phyloP scores from a whole-genome alignment of 805 yeast genomes.

The Grigorovia humatica region DNA sequence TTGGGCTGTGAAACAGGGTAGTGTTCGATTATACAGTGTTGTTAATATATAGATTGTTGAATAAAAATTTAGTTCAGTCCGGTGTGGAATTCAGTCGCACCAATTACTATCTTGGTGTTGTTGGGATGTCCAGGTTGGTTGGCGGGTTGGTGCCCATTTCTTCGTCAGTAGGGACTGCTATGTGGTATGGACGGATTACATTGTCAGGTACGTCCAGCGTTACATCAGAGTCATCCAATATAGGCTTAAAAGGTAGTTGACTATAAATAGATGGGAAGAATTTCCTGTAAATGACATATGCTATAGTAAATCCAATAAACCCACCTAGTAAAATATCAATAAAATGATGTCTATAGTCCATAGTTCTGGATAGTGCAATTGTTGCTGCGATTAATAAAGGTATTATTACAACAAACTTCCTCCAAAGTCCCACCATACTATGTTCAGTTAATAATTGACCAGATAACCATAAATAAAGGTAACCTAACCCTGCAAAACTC shows the following conservation, averaged over 20 bases:
- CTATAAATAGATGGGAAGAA: conserved; percentile 32
- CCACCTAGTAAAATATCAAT: conserved; percentile 73
- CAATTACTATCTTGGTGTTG: not conserved
- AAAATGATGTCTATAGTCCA: conserved; percentile 91
- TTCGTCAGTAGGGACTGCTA: conserved; percentile 12
- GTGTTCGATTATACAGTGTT: not conserved
- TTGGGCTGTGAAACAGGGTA: no score
- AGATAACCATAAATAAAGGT: conserved; percentile 50
- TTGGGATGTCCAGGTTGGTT: not conserved
- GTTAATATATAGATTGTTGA: not conserved
- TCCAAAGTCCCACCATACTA: conserved; percentile 50
- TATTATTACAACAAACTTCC: conserved; percentile 40
- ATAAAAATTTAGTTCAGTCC: not conserved
- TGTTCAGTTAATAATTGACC: conserved; percentile 52
- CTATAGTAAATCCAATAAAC: conserved; percentile 50
- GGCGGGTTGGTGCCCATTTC: conserved; percentile 7
- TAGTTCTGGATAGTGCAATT: conserved; percentile 78
- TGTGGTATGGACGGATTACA: conserved; percentile 3
- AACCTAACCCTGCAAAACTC: conserved; percentile 60
- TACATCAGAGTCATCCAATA: conserved; percentile 33
- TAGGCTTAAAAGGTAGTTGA: conserved; percentile 31
- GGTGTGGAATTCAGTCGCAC: not conserved
- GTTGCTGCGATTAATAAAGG: conserved; percentile 61
- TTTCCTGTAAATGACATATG: conserved; percentile 34
- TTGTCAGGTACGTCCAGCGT: conserved; percentile 16